A percentile compares a stretch with the other conserved stretches of the same genome.
Evolutionary conservation across 805 yeast species (phyloP).

Genomic region (Wickerhamomyces queroliae): DNA sequence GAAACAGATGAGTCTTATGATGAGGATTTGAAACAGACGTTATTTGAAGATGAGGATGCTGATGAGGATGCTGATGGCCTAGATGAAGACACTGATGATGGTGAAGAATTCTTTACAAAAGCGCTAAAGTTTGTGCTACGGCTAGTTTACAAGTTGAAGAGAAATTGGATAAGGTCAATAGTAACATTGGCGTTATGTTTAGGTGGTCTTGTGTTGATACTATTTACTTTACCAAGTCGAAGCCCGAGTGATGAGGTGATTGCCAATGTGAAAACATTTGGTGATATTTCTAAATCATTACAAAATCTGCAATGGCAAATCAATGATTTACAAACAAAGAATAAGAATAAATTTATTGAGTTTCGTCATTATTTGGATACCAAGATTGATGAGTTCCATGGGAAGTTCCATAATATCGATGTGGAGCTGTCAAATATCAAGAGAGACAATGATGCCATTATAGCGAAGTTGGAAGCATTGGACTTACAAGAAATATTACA

Average conservation of each 20-base stretch:
- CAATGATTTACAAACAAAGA: slow-evolving; percentile 15
- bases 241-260: slow-evolving; percentile 4
- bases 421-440: slow-evolving; percentile 2
- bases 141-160: not conserved
- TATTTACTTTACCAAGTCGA: not conserved
- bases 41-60: slow-evolving; percentile 4
- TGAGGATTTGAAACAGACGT: not conserved
- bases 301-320: slow-evolving; percentile 19
- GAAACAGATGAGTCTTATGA: not conserved
- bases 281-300: slow-evolving; percentile 17
- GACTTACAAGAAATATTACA: slow-evolving; percentile 1
- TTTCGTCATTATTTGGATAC: slow-evolving; percentile 14
- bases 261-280: slow-evolving; percentile 9
- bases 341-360: slow-evolving; percentile 14
- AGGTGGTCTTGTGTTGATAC: not conserved
- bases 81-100: slow-evolving; percentile 18
- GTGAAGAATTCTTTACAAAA: not conserved
- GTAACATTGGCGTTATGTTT: not conserved
- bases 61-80: slow-evolving; percentile 9
- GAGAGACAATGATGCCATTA: slow-evolving; percentile 5
- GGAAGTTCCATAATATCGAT: slow-evolving; percentile 5
- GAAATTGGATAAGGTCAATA: not conserved
- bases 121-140: not conserved
- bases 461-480: slow-evolving; percentile 7
- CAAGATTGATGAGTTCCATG: slow-evolving; percentile 12